Evolutionary conservation across 208 protist genomes (phyloP).

Genomic region (Borovskyia barvae): DNA sequence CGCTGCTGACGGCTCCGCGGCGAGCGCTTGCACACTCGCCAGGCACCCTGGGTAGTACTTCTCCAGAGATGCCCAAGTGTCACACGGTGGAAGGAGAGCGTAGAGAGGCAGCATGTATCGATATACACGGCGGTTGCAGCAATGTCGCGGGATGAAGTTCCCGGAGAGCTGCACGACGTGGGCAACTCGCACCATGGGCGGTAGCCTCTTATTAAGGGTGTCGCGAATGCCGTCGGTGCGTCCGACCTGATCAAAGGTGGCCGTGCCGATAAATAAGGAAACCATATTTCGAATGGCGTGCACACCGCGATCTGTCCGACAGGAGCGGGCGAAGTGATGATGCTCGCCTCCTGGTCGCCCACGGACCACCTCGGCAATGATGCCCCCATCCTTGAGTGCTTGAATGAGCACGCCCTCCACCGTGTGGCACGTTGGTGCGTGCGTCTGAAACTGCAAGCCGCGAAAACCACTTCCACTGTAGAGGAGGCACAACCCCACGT

Average conservation of each 20-base stretch:
- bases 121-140: constrained; percentile 77
- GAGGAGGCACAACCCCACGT: constrained; percentile 62
- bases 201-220: constrained; percentile 42
- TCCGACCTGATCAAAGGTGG: constrained; percentile 27
- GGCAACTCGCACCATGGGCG: constrained; percentile 44
- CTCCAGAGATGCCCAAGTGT: constrained; percentile 46
- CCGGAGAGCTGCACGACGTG: constrained; percentile 46
- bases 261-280: constrained; percentile 53
- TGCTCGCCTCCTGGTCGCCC: constrained; percentile 35
- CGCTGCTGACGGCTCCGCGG: not conserved
- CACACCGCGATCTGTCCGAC: constrained; percentile 84
- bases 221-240: constrained; percentile 25
- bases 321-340: constrained; percentile 70
- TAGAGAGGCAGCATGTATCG: constrained; percentile 81
- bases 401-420: constrained; percentile 81
- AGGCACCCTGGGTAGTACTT: constrained; percentile 33
- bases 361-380: constrained; percentile 42
- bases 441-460: constrained; percentile 79
- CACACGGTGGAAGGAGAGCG: constrained; percentile 59
- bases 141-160: constrained; percentile 76
- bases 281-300: constrained; percentile 83
- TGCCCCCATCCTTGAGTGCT: constrained; percentile 54
- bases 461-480: constrained; percentile 71
- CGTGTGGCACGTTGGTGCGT: constrained; percentile 74
- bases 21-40: constrained; percentile 3